Conservation (phyloP, 2,329 filamentous ascomycete species). For the Dactylellina cionopaga region DNA sequence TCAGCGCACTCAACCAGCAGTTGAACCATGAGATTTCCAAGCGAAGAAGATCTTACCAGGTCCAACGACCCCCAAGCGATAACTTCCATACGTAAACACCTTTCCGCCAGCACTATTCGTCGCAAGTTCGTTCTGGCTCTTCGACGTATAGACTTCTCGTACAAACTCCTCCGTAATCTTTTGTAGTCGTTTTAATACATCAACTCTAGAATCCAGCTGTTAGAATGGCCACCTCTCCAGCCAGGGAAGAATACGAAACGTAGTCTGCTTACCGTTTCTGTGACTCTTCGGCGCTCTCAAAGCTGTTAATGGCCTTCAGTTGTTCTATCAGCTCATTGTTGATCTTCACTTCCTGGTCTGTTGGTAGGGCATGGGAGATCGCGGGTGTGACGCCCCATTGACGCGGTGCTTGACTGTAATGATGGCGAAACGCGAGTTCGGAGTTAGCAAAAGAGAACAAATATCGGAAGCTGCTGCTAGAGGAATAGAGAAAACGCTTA, state of each 20-base stretch:
- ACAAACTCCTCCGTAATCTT: slow-evolving; percentile 87
- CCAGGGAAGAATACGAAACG: slow-evolving; percentile 41
- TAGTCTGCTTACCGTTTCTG: slow-evolving; percentile 74
- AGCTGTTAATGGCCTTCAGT: slow-evolving; percentile 88
- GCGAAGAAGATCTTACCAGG: slow-evolving; percentile 66
- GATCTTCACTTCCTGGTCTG: slow-evolving; percentile 76
- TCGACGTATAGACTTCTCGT: slow-evolving; percentile 77
- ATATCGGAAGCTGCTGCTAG: not conserved
- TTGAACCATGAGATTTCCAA: not conserved
- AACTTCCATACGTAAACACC: slow-evolving; percentile 96
- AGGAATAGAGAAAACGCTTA: not conserved
- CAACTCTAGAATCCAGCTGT: slow-evolving; percentile 65
- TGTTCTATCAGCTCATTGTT: slow-evolving; percentile 84
- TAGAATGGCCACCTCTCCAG: not conserved
- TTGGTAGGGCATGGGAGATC: slow-evolving; percentile 80
- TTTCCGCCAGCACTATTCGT: slow-evolving; percentile 87
- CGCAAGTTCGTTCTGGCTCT: slow-evolving; percentile 77
- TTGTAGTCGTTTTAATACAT: slow-evolving; percentile 80
- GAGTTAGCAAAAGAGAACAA: slow-evolving; percentile 7
- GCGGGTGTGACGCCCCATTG: slow-evolving; percentile 81
- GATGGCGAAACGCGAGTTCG: not conserved
- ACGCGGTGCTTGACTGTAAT: slow-evolving; percentile 40
- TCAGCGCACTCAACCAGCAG: slow-evolving; percentile 10
- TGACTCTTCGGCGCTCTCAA: slow-evolving; percentile 84
- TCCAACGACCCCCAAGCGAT: slow-evolving; percentile 89